Percentiles rank a stretch among this genome's conserved stretches.
These are phyloP conservation scores for Dendrostoma leiphaemia DNA, from an alignment of 2,329 filamentous ascomycete genomes.

Conservation along the genomic window DNA sequence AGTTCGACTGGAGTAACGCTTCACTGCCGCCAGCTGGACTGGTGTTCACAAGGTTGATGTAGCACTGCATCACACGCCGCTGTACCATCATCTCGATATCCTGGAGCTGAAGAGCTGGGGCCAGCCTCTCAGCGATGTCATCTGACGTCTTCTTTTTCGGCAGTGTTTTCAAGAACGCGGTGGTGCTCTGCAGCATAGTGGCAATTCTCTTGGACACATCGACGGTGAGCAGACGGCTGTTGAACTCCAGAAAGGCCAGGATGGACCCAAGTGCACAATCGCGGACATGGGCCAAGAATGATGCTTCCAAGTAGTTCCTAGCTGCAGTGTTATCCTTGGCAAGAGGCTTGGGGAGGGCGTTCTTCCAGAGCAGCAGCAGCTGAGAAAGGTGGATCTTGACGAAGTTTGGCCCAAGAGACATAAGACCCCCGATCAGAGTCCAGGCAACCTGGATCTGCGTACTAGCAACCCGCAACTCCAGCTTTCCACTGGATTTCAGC, in stretches of 20 bases:
- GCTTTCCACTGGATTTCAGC: slow-evolving; percentile 87
- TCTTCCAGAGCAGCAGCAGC: slow-evolving; percentile 92
- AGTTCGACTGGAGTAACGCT: slow-evolving; percentile 83
- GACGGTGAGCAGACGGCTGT: slow-evolving; percentile 84
- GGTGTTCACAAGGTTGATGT: slow-evolving; percentile 84
- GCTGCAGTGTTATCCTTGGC: slow-evolving; percentile 86
- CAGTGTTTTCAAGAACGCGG: slow-evolving; percentile 81
- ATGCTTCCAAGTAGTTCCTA: slow-evolving; percentile 81
- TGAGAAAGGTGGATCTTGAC: slow-evolving; percentile 98
- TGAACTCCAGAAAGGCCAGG: slow-evolving; percentile 89
- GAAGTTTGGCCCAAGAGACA: slow-evolving; percentile 96
- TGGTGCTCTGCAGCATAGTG: slow-evolving; percentile 92
- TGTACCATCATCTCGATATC: slow-evolving; percentile 94
- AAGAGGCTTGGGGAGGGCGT: slow-evolving; percentile 91
- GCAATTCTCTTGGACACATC: slow-evolving; percentile 93
- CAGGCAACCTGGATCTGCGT: slow-evolving; percentile 97
- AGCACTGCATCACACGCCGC: slow-evolving; percentile 89
- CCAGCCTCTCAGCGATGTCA: slow-evolving; percentile 79
- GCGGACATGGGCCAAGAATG: slow-evolving; percentile 89
- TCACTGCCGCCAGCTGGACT: slow-evolving; percentile 84
- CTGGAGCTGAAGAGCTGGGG: slow-evolving; percentile 81
- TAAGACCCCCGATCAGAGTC: slow-evolving; percentile 93
- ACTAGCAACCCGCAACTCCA: slow-evolving; percentile 84
- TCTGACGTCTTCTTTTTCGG: slow-evolving; percentile 82
- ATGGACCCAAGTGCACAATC: slow-evolving; percentile 93